Base-by-base conservation (phyloP, 345 rosid species). In the Pistacia vera region DNA sequence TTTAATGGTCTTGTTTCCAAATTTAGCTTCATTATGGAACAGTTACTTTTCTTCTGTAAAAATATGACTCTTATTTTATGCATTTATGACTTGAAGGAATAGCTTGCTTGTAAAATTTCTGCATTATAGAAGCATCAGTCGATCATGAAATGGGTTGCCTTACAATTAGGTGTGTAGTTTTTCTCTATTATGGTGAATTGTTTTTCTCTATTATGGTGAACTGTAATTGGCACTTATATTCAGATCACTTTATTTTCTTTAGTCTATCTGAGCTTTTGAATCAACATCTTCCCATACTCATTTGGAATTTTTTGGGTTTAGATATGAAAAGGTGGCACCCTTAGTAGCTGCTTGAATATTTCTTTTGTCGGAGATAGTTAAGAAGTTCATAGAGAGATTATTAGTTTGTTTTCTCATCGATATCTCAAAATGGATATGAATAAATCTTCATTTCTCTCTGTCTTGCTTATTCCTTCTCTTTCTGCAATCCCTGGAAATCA, bases 81-180 rank as follows among this genome's bases (percentile, higher is more conserved):
- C 9, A 30, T 33, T 11, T n/a, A 12, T 72, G 5, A 58, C 3
- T 63, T 28, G 25, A 60, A 72, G 5, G 28, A 48, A 25, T 10
- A 28, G 14, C 8, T 51, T 18, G 20, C 1, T 49, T 61, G 11
- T 13, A 61, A 13, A 11, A 20, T 12, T 22, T 30, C 1, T 61
- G 4, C 33, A 49, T 18, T 25, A 18, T 18, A 16, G 59, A 35
- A 46, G 20, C 28, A 63, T 12, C 35, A 25, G 5, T 64, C 10
- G 4, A 74, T 74, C 62, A 12, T 49, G 61, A 74, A 64, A 36
- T 64, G 9, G 25, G 17, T 74, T 51, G 52, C 35, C 36, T 63
- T 63, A 63, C 59, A 8, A 30, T 63, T 33, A 20, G 70, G 22
- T 46, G 17, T 49, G 49, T 0, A 8, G 52, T 71, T 13, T 25